Base-by-base conservation (phyloP, 2,329 filamentous ascomycete genomes). In the Neopestalotiopsis sp. region DNA sequence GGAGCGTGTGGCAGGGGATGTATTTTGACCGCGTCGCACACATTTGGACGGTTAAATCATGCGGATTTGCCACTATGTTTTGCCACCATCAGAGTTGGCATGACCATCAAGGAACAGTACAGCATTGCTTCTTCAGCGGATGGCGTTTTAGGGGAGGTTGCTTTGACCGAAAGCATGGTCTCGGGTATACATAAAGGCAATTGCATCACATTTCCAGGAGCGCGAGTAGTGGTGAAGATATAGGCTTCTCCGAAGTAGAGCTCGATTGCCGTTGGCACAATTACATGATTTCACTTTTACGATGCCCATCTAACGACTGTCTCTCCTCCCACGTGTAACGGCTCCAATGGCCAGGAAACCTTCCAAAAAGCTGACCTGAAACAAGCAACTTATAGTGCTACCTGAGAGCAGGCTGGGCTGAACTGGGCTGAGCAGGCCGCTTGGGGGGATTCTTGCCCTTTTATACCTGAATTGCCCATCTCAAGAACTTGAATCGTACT, bases 111-210 rank as follows among this genome's bases (percentile, higher is more conserved):
- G n/a, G 45, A 53, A 53, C 45, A 10, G 45, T 53, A 53, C 45
- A 53, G 45, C 45, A 53, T 53, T 53, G 45, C 45, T n/a, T n/a
- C 45, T 53, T 53, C 45, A 53, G 45, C 45, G 45, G 45, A 53
- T 53, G 45, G 45, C 45, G 45, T 53, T 53, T 53, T 53, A 17
- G 6, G 7, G 17, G 45, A 20, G 17, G 9, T 12, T 53, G 45
- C 45, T 24, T 53, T 24, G 45, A 53, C 45, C 45, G 10, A 9
- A 53, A 53, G 45, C 13, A 14, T n/a, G 45, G 45, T 53, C 45
- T n/a, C 45, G 20, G 45, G 17, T 53, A 53, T 53, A 53, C 45
- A 53, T 5, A 17, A 53, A 53, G 45, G n/a, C 45, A n/a, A 53
- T 53, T 38, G 45, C 45, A 53, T 53, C n/a, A 20, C 20, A 53